Percentiles rank a stretch among this genome's conserved stretches.
phyloP scores from a whole-genome alignment of 495 filamentous ascomycete species.

The Neurospora hispaniola region DNA sequence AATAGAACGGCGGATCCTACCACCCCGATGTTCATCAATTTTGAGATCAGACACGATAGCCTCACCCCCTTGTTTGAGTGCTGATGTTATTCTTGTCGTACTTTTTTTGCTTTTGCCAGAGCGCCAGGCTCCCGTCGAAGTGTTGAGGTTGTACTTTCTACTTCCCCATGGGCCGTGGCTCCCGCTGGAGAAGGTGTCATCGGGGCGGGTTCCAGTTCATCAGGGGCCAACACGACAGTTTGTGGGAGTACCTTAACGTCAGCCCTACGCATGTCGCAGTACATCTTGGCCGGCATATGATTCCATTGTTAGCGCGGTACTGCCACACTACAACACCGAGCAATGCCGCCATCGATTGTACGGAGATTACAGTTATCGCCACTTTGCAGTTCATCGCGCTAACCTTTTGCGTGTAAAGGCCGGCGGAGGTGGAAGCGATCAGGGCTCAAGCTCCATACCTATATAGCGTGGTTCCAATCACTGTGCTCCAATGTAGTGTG shows the following conservation, averaged over 20 bases:
- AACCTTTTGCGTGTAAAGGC: too few species aligned
- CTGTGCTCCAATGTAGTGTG: background rate
- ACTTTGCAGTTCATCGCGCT: too few species aligned
- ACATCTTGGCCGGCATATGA: too few species aligned
- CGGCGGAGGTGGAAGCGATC: background rate
- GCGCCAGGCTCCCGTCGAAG: background rate
- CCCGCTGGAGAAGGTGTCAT: background rate
- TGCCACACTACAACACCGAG: too few species aligned
- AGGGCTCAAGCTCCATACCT: background rate
- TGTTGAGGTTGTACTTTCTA: background rate
- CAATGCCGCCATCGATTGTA: too few species aligned
- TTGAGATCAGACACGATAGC: too few species aligned
- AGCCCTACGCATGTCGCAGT: background rate
- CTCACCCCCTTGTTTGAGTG: too few species aligned
- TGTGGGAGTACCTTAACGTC: background rate
- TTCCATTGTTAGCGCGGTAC: too few species aligned
- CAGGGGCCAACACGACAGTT: background rate
- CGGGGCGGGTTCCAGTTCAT: background rate
- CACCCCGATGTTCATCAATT: too few species aligned
- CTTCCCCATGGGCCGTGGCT: background rate
- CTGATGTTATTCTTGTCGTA: background rate
- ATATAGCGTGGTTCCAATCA: background rate
- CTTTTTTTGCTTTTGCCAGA: background rate
- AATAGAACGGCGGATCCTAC: too few species aligned
- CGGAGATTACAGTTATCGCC: too few species aligned